Evolutionary conservation across 768 basidiomycete genomes (phyloP), one percentile per base, ranked within the genome.

Genomic region (Lyophyllum atratum): DNA sequence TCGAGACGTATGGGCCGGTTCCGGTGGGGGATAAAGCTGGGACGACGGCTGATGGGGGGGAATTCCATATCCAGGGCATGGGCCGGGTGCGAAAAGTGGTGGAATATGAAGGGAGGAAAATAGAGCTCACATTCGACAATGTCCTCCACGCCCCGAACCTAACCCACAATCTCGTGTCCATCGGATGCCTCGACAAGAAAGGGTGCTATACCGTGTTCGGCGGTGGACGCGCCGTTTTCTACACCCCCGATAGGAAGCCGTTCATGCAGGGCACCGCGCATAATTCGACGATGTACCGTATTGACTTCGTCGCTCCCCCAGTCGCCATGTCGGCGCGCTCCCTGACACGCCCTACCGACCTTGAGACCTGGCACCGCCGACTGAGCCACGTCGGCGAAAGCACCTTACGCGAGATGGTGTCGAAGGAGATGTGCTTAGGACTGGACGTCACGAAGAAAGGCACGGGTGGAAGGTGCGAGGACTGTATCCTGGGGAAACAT

Each of bases 81-180:
- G 40, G 40, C 2, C 14, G 17, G 1, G 25, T 44, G n/a, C 15
- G 42, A 2, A 31, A 42, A 21, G 19, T 9, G 4, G 39, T 45
- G 14, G 21, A 39, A 26, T 44, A 29, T 24, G 39, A 53, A 6
- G 53, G 53, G 9, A 12, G 29, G 34, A 24, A 12, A 22, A 47
- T 54, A 10, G 22, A 54, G 17, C 34, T 59, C 29, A 50, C 47
- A 1, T 52, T 59, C 22, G 49, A 44, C n/a, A 25, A 59, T 33
- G 53, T 54, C 1, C 21, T 54, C 1, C 59, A 59, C 33, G 49
- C 59, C 26, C 59, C 59, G 2, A 24, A 40, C 26, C 46, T 59
- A 8, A 17, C 31, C 3, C 46, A 47, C 33, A 59, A 59, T 49
- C 59, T 59, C 24, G 40, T 59, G 4, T 59, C 54, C 1, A 55